These are phyloP conservation scores for Collariella sp. DNA, from an alignment of 495 filamentous ascomycete genomes.

Conservation along the genomic window DNA sequence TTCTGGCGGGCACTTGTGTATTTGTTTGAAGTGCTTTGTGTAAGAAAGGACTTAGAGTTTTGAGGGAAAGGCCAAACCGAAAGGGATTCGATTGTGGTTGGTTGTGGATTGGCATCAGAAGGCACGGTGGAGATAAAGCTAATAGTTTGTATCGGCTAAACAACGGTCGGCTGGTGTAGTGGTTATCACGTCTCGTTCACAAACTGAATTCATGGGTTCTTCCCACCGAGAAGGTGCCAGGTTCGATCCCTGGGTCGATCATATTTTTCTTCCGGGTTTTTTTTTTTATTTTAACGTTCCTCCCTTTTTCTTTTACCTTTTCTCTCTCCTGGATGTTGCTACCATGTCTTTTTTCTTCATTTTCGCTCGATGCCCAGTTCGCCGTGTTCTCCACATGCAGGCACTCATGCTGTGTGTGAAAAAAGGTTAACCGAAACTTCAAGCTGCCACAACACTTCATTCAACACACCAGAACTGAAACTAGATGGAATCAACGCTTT, in stretches of 20 bases:
- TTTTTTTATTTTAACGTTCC: neutral
- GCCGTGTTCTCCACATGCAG: neutral
- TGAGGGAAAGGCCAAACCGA: too few species aligned
- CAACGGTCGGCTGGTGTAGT: slow-evolving; percentile 20
- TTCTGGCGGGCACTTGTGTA: too few species aligned
- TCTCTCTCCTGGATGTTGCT: neutral
- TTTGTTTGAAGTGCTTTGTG: too few species aligned
- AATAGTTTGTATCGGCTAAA: neutral
- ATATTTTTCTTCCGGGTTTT: slow-evolving; percentile 2
- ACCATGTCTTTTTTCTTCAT: neutral
- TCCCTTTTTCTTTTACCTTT: neutral
- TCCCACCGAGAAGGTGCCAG: slow-evolving; percentile 21
- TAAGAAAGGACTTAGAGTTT: too few species aligned
- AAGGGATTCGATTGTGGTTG: too few species aligned
- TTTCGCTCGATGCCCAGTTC: neutral
- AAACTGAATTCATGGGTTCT: slow-evolving; percentile 3
- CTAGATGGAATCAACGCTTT: too few species aligned
- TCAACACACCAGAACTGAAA: too few species aligned
- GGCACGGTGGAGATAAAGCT: too few species aligned
- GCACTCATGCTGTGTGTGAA: too few species aligned
- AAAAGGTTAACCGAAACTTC: too few species aligned
- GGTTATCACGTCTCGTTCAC: slow-evolving; percentile 25
- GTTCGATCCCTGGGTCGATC: slow-evolving; percentile 24
- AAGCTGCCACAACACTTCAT: too few species aligned
- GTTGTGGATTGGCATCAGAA: too few species aligned